Evolutionary conservation across 2,329 filamentous ascomycete species (phyloP), one percentile per base, ranked within the genome.

Genomic region (Coniochaeta sp.): DNA sequence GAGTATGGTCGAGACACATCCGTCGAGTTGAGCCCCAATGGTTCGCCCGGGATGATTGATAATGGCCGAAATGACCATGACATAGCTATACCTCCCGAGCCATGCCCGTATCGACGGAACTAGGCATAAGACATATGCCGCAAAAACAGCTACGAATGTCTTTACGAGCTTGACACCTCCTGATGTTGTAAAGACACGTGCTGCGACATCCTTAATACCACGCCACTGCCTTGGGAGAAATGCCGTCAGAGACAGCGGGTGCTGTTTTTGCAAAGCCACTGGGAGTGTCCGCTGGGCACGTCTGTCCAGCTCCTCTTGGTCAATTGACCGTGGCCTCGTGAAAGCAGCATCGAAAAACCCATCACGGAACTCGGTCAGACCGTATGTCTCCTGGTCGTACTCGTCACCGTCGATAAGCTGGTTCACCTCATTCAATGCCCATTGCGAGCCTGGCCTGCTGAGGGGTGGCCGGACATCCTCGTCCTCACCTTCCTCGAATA

Each of bases 11-110:
- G 82, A 69, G 47, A 83, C 60, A 4, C 78, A 70, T 1, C 83
- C 83, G 66, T 86, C 83, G 24, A 86, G 68, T 64, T 86, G 83
- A 14, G 81, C 78, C 6, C 83, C 83, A 58, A 85, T 65, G 1
- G 81, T 79, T 40, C 83, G 75, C 24, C 79, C 81, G 3, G 83
- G 76, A 64, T 86, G 83, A 61, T 85, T 86, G 52, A 86, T 65
- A 22, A 85, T 77, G n/a, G 79, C 73, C 2, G 83, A 85, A 56
- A 86, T 69, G 4, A 76, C 78, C 74, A 84, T 80, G 62, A 86
- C 77, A 64, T 84, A 85, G 63, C 75, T 75, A 64, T 84, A 81
- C 17, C 71, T 74, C 1, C 83, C 83, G 4, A 86, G 72, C 76
- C 77, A 82, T n/a, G 68, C 60, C n/a, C 74, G 73, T 5, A 79